Percentiles rank a stretch among this genome's conserved stretches.
phyloP scores from a whole-genome alignment of 345 rosid genomes.

The Turritis glabra region DNA sequence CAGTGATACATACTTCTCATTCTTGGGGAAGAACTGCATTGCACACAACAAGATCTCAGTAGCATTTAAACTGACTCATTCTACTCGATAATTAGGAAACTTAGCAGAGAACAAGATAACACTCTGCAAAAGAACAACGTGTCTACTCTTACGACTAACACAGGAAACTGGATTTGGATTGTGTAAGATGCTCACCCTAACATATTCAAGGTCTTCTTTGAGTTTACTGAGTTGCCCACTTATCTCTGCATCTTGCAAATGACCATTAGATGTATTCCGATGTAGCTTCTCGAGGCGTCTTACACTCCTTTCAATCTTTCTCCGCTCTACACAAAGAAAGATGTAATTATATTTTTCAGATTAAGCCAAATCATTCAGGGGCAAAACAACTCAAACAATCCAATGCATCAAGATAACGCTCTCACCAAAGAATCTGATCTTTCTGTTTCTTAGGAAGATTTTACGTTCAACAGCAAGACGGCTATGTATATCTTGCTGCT shows the following conservation, averaged over 20 bases:
- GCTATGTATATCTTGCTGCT: slow-evolving; percentile 80
- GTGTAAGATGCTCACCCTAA: slow-evolving; percentile 53
- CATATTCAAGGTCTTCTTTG: slow-evolving; percentile 98
- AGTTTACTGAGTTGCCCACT: slow-evolving; percentile 70
- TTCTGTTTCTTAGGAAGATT: slow-evolving; percentile 79
- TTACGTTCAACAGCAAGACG: slow-evolving; percentile 86
- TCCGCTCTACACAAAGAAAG: slow-evolving; percentile 56
- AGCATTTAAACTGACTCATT: not conserved
- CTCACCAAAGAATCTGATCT: slow-evolving; percentile 91
- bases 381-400: not conserved
- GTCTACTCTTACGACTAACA: not conserved
- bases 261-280: slow-evolving; percentile 61
- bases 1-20: slow-evolving; percentile 86
- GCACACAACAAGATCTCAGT: not conserved
- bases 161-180: not conserved
- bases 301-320: slow-evolving; percentile 85
- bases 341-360: not conserved
- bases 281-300: slow-evolving; percentile 89
- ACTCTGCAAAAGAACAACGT: not conserved
- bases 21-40: slow-evolving; percentile 90
- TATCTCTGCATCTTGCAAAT: slow-evolving; percentile 61
- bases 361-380: not conserved
- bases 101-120: not conserved
- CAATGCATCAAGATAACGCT: not conserved
- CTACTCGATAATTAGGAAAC: not conserved